Conservation (phyloP, 352 stramenopile species). For the Blastocystis sp. region DNA sequence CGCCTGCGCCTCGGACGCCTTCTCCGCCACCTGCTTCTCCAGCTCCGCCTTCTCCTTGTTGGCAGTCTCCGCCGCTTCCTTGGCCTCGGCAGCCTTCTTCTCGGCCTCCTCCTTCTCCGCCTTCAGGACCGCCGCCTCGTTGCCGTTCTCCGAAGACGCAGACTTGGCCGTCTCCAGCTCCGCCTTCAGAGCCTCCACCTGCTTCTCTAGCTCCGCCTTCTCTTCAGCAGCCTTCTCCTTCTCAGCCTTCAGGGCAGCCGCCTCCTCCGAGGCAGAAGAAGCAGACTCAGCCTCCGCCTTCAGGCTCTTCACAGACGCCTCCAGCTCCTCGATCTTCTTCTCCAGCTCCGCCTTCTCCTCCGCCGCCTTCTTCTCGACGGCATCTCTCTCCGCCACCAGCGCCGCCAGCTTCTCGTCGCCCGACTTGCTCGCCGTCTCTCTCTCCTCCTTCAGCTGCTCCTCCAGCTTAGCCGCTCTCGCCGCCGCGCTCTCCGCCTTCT, state of each 20-base stretch:
- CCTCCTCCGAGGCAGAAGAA: not conserved
- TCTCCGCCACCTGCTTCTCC: conserved; percentile 19
- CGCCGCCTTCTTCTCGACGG: conserved; percentile 28
- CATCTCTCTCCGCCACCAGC: not conserved
- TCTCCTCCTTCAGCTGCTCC: conserved; percentile 13
- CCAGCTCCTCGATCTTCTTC: not conserved
- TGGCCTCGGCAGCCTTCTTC: not conserved
- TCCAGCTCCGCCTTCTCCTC: conserved; percentile 8
- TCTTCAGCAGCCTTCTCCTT: not conserved
- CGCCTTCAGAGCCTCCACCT: conserved; percentile 16
- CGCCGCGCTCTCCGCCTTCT: not conserved
- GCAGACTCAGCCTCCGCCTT: not conserved
- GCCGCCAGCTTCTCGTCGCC: conserved; percentile 26
- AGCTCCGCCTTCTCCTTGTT: not conserved
- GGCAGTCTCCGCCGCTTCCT: not conserved
- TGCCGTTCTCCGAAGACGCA: not conserved
- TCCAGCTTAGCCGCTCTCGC: not conserved
- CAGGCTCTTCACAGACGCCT: not conserved
- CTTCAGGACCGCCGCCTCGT: not conserved
- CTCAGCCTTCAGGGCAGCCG: not conserved
- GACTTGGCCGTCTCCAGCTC: not conserved
- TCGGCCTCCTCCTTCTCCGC: not conserved
- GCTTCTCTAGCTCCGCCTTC: not conserved
- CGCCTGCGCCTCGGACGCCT: not conserved
- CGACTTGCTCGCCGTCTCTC: conserved; percentile 19